These are phyloP conservation scores for Phytophthora melonis DNA, from an alignment of 352 stramenopile genomes.

Conservation along the genomic window DNA sequence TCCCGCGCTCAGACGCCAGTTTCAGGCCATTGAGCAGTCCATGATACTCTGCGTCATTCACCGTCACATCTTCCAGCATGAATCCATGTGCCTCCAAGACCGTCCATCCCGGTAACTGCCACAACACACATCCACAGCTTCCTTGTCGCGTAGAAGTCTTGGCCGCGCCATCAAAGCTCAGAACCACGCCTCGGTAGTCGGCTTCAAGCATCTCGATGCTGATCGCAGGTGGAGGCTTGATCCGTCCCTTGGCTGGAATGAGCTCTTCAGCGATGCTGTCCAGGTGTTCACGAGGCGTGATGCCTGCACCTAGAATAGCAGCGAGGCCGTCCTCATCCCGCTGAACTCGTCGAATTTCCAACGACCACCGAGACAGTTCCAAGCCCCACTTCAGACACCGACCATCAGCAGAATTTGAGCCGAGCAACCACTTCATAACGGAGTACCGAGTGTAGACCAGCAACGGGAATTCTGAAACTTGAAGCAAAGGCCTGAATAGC, in stretches of 20 bases:
- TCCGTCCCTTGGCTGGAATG: conserved; percentile 15
- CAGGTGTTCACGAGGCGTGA: conserved; percentile 20
- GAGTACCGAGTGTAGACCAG: conserved; percentile 9
- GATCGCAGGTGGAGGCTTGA: conserved; percentile 2
- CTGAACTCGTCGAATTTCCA: conserved; percentile 8
- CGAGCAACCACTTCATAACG: conserved; percentile 11
- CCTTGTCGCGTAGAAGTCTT: conserved; percentile 3
- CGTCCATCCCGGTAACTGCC: no score
- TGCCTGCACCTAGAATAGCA: conserved; percentile 13
- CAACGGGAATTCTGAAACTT: neutral
- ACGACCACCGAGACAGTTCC: neutral
- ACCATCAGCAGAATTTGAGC: neutral
- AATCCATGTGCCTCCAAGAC: no score
- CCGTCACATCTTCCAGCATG: no score
- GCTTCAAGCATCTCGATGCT: conserved; percentile 12
- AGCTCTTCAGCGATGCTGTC: conserved; percentile 3
- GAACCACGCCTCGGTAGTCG: conserved; percentile 3
- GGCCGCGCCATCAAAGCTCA: conserved; percentile 17
- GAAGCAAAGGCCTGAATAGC: neutral
- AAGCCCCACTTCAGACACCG: neutral
- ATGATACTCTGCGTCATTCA: conserved; percentile 17
- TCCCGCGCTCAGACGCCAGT: neutral
- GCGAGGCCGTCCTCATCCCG: conserved; percentile 4
- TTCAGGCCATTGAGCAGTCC: conserved; percentile 2
- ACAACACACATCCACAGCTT: no score